Base-by-base conservation (phyloP, 1,139 yeast species). In the Saccharomyces hybrid region DNA sequence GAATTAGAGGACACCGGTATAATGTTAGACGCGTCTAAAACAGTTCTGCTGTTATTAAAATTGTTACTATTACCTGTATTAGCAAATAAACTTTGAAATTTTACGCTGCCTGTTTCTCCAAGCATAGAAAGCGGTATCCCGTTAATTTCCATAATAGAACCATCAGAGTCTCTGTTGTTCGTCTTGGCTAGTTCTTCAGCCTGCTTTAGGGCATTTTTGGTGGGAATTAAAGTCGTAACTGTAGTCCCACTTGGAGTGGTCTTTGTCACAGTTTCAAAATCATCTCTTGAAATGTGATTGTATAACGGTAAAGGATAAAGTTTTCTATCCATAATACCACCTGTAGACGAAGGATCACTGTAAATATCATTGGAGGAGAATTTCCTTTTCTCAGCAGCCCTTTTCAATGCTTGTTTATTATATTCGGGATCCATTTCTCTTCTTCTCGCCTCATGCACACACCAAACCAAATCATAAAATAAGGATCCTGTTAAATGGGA, bases 171-270 rank as follows among this genome's bases (percentile, higher is more conserved):
- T 4, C 63, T 60, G 14, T 64, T 62, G 4, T 56, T 56, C 25
- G 44, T 38, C 42, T 56, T 58, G 3, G 68, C 82, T 77, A 60
- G 68, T 69, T 59, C 57, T 49, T 65, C 66, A 1, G 72, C 76
- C 48, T 63, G 64, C 41, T 57, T 57, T 34, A 87, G 77, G 0
- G 95, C 95, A 61, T 80, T 82, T 64, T 84, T 87, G 0, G 96
- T 88, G 2, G 96, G 96, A 1, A 89, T 93, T 60, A 90, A 77
- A 0, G 93, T 89, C 0, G 96, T 89, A 23, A 89, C 79, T 0
- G 96, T 88, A 0, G 97, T 90, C 55, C 97, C 97, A 62, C 88
- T 88, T 2, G 96, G 96, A 0, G 96, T 85, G 0, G 96, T 89
- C 1, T 89, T 83, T 1, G 91, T 85, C 28, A 87, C 83, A 0